Evolutionary conservation across 2,329 filamentous ascomycete genomes (phyloP).

Genomic region (Pseudogymnoascus sp.): DNA sequence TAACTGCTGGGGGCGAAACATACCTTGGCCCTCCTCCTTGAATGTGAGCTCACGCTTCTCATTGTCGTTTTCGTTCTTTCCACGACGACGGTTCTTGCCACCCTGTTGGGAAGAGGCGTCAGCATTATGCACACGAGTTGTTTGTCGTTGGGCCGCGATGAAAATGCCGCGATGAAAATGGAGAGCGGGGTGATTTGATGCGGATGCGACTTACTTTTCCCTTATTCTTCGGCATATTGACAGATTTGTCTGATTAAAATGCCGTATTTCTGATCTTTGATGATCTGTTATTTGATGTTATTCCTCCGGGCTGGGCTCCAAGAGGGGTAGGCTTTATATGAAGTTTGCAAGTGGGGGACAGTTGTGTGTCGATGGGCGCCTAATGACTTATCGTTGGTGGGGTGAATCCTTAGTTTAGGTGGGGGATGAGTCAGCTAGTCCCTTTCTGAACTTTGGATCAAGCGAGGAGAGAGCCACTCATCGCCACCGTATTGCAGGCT

Average conservation of each 20-base stretch:
- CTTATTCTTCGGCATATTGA: slow-evolving; percentile 96
- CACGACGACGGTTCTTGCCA: slow-evolving; percentile 95
- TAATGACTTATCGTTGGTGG: slow-evolving; percentile 10
- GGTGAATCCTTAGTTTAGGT: slow-evolving; percentile 3
- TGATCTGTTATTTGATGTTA: slow-evolving; percentile 4
- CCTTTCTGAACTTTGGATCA: slow-evolving; percentile 3
- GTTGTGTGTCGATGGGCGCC: slow-evolving; percentile 10
- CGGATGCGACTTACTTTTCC: slow-evolving; percentile 66
- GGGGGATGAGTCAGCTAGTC: slow-evolving; percentile 7
- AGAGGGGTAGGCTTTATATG: slow-evolving; percentile 9
- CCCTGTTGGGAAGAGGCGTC: slow-evolving; percentile 47
- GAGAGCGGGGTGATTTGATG: slow-evolving; percentile 10
- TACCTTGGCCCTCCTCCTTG: slow-evolving; percentile 93
- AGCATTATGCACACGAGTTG: slow-evolving; percentile 11
- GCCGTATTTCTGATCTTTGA: background rate
- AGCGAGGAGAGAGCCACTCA: background rate
- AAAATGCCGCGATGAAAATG: slow-evolving; percentile 8
- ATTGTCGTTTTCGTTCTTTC: slow-evolving; percentile 99
- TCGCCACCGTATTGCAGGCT: background rate
- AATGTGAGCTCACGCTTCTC: slow-evolving; percentile 98
- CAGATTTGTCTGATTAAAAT: slow-evolving; percentile 14
- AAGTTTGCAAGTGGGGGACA: slow-evolving; percentile 10
- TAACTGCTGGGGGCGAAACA: slow-evolving; percentile 16
- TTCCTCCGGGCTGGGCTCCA: background rate
- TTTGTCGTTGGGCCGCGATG: background rate